phyloP scores from a whole-genome alignment of 345 rosid genomes.

The Eucalyptus melliodora region DNA sequence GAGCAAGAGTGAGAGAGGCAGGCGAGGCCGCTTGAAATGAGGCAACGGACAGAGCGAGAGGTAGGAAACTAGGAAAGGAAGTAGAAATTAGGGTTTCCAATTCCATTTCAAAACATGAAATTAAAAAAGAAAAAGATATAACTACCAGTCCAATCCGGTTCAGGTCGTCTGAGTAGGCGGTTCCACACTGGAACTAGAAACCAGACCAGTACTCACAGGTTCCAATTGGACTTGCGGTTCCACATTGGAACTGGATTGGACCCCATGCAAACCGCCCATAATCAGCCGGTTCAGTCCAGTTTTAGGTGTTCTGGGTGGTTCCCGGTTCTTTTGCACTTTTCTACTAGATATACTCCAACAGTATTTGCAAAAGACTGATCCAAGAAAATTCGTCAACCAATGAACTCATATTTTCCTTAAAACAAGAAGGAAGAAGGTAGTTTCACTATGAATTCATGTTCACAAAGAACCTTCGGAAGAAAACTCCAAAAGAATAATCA shows the following conservation, averaged over 20 bases:
- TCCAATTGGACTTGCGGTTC: neutral
- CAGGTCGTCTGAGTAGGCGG: rapidly evolving
- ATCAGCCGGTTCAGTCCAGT: neutral
- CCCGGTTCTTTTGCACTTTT: neutral
- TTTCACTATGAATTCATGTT: neutral
- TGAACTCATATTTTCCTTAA: neutral
- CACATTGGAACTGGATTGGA: neutral
- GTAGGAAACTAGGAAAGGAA: neutral
- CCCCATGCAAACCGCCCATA: neutral
- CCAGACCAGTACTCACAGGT: neutral
- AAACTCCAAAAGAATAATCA: neutral
- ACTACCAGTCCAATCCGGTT: rapidly evolving
- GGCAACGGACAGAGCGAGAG: neutral
- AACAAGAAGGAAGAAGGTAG: neutral
- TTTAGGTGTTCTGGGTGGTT: neutral
- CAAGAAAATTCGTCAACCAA: neutral
- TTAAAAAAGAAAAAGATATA: neutral
- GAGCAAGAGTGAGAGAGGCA: neutral
- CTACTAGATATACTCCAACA: neutral
- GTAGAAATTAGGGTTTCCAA: neutral
- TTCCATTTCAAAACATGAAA: neutral
- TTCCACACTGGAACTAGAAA: neutral
- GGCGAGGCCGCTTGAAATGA: rapidly evolving
- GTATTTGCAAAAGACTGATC: neutral
- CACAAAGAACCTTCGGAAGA: neutral